Percentiles rank a stretch among this genome's conserved stretches.
Conservation (phyloP, 345 rosid genomes). For the Cardamine resedifolia region DNA sequence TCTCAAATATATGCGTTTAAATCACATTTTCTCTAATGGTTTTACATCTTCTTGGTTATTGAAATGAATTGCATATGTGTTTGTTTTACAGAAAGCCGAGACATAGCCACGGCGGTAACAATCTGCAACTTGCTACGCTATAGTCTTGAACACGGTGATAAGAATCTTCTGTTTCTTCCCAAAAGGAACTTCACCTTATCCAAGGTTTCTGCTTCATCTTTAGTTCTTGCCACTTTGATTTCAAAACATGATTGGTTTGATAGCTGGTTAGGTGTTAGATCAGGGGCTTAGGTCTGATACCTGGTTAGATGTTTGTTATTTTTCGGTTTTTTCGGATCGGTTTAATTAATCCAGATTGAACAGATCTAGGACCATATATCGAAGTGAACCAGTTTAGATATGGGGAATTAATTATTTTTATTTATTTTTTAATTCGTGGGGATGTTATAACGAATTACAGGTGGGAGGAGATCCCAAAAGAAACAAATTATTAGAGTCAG, state of each 20-base stretch:
- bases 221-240: neutral
- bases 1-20: slow-evolving; percentile 13
- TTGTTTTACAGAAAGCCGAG: slow-evolving; percentile 52
- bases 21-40: neutral
- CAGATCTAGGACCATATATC: neutral
- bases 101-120: slow-evolving; percentile 52
- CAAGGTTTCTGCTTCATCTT: slow-evolving; percentile 44
- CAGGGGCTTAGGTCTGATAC: neutral
- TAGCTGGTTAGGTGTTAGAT: neutral
- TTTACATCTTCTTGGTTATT: neutral
- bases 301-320: neutral
- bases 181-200: slow-evolving; percentile 32
- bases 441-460: slow-evolving; percentile 8
- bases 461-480: neutral
- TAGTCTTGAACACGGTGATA: slow-evolving; percentile 80
- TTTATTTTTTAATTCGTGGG: neutral
- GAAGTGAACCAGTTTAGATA: neutral
- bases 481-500: neutral
- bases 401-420: neutral
- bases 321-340: neutral
- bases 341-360: neutral
- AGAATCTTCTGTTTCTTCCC: slow-evolving; percentile 47
- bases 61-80: slow-evolving; percentile 19
- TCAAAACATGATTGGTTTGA: slow-evolving; percentile 12
- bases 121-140: slow-evolving; percentile 63